Evolutionary conservation across 2,329 filamentous ascomycete species (phyloP).

Genomic region (Aspergillus fijiensis): DNA sequence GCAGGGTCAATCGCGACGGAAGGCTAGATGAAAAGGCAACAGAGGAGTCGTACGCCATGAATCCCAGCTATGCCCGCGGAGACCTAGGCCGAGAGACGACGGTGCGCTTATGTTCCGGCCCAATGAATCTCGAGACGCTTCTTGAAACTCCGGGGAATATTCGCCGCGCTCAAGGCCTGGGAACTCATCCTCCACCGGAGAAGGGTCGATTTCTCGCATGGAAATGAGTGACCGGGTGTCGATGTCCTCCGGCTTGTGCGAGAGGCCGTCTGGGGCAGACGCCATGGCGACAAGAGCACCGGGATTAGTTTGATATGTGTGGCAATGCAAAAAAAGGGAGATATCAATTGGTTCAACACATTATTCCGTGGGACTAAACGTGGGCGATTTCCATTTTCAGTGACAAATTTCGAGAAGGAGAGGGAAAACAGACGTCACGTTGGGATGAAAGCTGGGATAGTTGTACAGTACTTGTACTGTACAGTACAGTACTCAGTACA

Average conservation of each 20-base stretch:
- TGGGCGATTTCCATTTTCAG: background rate
- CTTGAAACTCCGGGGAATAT: conserved; percentile 38
- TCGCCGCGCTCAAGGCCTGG: conserved; percentile 51
- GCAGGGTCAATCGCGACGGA: background rate
- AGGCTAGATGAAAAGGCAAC: background rate
- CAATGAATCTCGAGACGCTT: conserved; percentile 15
- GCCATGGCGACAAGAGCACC: conserved; percentile 16
- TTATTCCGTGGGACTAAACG: background rate
- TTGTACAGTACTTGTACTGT: no score
- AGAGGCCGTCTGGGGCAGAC: conserved; percentile 9
- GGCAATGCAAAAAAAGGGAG: background rate
- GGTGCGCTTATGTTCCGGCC: conserved; percentile 8
- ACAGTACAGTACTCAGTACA: background rate
- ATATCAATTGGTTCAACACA: background rate
- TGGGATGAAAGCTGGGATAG: background rate
- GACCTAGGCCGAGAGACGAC: conserved; percentile 43
- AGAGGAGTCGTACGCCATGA: conserved; percentile 63
- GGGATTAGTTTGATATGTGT: background rate
- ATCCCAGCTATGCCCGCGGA: conserved; percentile 69
- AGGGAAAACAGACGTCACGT: background rate
- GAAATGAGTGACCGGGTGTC: conserved; percentile 57
- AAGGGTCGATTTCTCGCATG: conserved; percentile 76
- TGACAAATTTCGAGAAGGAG: background rate
- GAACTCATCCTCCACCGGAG: conserved; percentile 65
- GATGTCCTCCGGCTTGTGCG: conserved; percentile 27